Evolutionary conservation across 495 filamentous ascomycete genomes (phyloP).

Genomic region (Penicillium simplicissimum): DNA sequence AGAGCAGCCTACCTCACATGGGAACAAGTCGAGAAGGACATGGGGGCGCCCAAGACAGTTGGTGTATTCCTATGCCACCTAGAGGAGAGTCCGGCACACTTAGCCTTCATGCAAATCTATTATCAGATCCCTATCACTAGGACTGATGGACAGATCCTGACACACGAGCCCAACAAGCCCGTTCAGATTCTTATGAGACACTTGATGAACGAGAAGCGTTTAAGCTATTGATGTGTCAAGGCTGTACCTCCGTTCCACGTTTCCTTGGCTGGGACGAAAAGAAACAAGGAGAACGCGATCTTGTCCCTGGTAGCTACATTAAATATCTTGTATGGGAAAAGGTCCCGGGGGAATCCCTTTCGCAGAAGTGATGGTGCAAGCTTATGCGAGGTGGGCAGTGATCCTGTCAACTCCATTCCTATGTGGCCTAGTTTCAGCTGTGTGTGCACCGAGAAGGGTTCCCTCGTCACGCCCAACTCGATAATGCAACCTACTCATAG

Average conservation of each 20-base stretch:
- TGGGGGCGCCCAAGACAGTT: constrained; percentile 14
- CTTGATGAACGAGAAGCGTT: constrained; percentile 20
- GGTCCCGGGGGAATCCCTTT: constrained; percentile 21
- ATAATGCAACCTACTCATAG: too few relatives aligned
- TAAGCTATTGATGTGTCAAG: constrained; percentile 7
- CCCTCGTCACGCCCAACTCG: too few relatives aligned
- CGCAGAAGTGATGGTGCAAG: too few relatives aligned
- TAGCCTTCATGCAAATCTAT: constrained; percentile 24
- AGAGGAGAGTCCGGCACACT: constrained; percentile 2
- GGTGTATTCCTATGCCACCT: constrained; percentile 21
- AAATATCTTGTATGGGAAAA: constrained; percentile 23
- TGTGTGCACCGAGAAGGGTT: too few relatives aligned
- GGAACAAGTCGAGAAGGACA: constrained; percentile 14
- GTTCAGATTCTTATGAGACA: constrained; percentile 4
- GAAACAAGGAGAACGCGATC: constrained; percentile 13
- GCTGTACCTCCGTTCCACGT: constrained; percentile 16
- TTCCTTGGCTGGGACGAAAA: constrained; percentile 19
- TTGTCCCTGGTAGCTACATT: constrained; percentile 22
- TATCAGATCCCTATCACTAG: constrained; percentile 26
- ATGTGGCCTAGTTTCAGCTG: too few relatives aligned
- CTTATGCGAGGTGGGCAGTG: too few relatives aligned
- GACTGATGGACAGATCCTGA: constrained; percentile 18
- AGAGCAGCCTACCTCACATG: constrained; percentile 8
- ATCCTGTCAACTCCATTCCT: too few relatives aligned
- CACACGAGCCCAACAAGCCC: constrained; percentile 14